phyloP scores from a whole-genome alignment of 371 early-diverging fungal genomes.

The Dichotomocladium elegans region DNA sequence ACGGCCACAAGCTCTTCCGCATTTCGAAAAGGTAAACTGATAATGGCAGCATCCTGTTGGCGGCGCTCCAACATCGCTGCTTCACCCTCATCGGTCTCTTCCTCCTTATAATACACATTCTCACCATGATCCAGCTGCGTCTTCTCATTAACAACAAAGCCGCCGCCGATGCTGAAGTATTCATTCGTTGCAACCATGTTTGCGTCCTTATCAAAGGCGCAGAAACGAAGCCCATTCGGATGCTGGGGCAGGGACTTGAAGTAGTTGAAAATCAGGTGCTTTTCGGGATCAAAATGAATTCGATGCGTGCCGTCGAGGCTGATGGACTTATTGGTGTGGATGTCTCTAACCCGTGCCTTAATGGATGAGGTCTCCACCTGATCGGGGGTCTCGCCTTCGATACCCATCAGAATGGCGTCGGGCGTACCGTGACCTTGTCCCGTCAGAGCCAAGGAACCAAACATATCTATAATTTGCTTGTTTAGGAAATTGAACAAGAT shows the following conservation, averaged over 20 bases:
- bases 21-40: slow-evolving; percentile 86
- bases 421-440: slow-evolving; percentile 95
- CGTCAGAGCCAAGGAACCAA: slow-evolving; percentile 91
- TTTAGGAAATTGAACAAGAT: no score
- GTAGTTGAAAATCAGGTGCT: slow-evolving; percentile 83
- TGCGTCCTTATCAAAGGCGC: slow-evolving; percentile 75
- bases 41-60: slow-evolving; percentile 70
- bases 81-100: slow-evolving; percentile 13
- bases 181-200: slow-evolving; percentile 89
- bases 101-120: slow-evolving; percentile 79
- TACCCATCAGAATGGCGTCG: slow-evolving; percentile 84
- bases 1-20: slow-evolving; percentile 76
- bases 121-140: slow-evolving; percentile 84
- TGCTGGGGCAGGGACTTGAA: slow-evolving; percentile 88
- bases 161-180: slow-evolving; percentile 94
- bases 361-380: slow-evolving; percentile 82
- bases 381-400: slow-evolving; percentile 93
- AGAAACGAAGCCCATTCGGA: slow-evolving; percentile 94
- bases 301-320: slow-evolving; percentile 72
- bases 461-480: slow-evolving; percentile 72
- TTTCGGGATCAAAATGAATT: slow-evolving; percentile 79
- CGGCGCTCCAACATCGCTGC: slow-evolving; percentile 34
- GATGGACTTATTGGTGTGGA: slow-evolving; percentile 64
- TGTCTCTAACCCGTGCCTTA: slow-evolving; percentile 67
- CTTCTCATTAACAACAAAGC: slow-evolving; percentile 91